Base-by-base conservation (phyloP, 2,329 filamentous ascomycete species). In the Fusarium buharicum region DNA sequence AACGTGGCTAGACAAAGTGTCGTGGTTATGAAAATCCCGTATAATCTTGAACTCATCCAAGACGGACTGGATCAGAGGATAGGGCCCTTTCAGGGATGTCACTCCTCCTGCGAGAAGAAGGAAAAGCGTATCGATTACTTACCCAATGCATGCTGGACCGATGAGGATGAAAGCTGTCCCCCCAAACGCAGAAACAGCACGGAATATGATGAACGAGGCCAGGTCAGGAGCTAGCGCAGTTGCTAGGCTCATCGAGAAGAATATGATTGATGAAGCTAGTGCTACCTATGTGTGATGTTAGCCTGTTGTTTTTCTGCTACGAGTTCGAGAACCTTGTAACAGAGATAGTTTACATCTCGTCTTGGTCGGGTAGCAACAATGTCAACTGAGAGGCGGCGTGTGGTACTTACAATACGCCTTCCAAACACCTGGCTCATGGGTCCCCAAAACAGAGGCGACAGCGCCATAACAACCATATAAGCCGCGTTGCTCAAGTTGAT, bases 401-500 rank as follows among this genome's bases (percentile, higher is more conserved):
- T 10, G 36, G 39, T 28, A 75, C 83, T 72, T 69, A 88, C 86
- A 51, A 79, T 77, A 67, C 84, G 77, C 53, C 86, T 80, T 12
- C 86, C 86, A 67, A 85, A 87, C 0, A 89, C 82, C 63, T 88
- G 85, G 62, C 88, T 90, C 56, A 91, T 77, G 0, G 90, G 90
- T 0, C 90, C 89, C 84, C 89, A 93, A 50, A 93, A 83, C 10
- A 87, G 82, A 2, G 90, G 86, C 13, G 83, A 85, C 5, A 91
- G 52, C 0, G 88, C 90, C 90, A 93, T 93, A 66, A 89, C 87
- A 5, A 88, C 74, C 78, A 92, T 83, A 66, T 91, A 92, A n/a
- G 89, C 75, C 0, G 90, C 90, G 75, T 93, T 94, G 70, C 84
- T 88, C 39, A 90, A 75, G 70, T 91, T 91, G 72, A 93, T 87